Evolutionary conservation across 495 filamentous ascomycete genomes (phyloP), one percentile per base, ranked within the genome.

Genomic region (Rhizodiscina lignyota): DNA sequence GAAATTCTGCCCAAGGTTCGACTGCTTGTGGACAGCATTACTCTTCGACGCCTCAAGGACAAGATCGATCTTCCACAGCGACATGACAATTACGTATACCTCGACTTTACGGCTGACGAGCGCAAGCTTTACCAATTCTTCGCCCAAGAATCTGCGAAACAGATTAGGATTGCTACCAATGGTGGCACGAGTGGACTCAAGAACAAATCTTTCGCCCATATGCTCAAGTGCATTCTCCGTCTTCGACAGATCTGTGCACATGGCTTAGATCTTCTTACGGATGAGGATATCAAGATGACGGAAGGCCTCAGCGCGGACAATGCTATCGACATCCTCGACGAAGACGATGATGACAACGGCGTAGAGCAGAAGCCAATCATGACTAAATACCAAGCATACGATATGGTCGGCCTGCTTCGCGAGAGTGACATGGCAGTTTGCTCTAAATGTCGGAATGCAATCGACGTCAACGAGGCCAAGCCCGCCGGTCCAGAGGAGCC

Each of bases 11-110:
- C 79, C 11, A 89, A 83, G 49, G 63, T 97, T 23, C 81, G 85
- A 12, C 66, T 93, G n/a, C 67, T 97, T 15, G 83, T 97, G 12
- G 82, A 93, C 47, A 87, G 79, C 26, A 77, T 97, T 37, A 94
- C 89, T 0, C 59, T 97, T 16, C 76, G 89, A n/a, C 79, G 89
- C 18, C 60, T 86, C 30, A 97, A 97, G 55, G 83, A 94, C 51
- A 79, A 72, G 50, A 86, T 94, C 37, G 63, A 87, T 45, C 64
- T 94, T 3, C 85, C 86, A 2, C 57, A 66, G 16, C 72, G 86
- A 1, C 61, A 62, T 2, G 87, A 94, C 42, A 56, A 77, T 34
- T 68, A 84, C 6, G 60, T 86, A 15, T 58, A 53, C 22, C 58
- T 74, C n/a, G 55, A 60, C 45, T 77, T 78, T 50, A 55, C 59